These are phyloP conservation scores for Juglanconis sp. DNA, from an alignment of 2,329 filamentous ascomycete species.

Conservation along the genomic window DNA sequence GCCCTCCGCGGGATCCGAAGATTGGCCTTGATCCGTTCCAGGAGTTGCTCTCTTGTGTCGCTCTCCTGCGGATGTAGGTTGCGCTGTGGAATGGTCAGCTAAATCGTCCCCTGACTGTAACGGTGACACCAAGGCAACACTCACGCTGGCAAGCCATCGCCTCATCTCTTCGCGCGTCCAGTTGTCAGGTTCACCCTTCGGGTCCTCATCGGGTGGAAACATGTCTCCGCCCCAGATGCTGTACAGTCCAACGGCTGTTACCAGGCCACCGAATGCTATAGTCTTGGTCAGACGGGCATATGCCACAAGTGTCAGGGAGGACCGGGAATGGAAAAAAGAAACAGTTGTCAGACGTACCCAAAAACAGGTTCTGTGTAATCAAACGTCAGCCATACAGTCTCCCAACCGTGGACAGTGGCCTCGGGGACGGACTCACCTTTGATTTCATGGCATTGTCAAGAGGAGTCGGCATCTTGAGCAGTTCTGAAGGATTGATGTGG, in stretches of 20 bases:
- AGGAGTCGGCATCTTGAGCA: conserved; percentile 60
- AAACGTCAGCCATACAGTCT: not conserved
- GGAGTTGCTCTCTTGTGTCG: conserved; percentile 43
- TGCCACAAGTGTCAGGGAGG: too few species aligned
- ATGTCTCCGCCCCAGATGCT: conserved; percentile 82
- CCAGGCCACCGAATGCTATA: conserved; percentile 73
- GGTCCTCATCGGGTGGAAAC: conserved; percentile 72
- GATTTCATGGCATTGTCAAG: conserved; percentile 68
- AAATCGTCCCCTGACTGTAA: not conserved
- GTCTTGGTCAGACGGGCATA: not conserved
- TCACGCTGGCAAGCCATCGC: conserved; percentile 76
- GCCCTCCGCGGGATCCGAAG: conserved; percentile 36
- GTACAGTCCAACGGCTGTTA: conserved; percentile 79
- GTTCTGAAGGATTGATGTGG: not conserved
- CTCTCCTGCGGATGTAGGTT: conserved; percentile 42
- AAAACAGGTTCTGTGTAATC: conserved; percentile 58
- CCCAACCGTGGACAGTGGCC: not conserved
- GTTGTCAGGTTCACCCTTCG: conserved; percentile 64
- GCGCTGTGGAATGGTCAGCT: conserved; percentile 31
- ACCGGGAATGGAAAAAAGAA: not conserved
- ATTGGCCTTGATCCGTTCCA: conserved; percentile 45
- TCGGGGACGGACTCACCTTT: conserved; percentile 48
- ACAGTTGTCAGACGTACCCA: conserved; percentile 48
- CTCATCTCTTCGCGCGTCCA: conserved; percentile 82
- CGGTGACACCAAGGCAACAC: conserved; percentile 29